Evolutionary conservation across 345 rosid species (phyloP), one percentile per base, ranked within the genome.

Genomic region (Aethionema arabicum): DNA sequence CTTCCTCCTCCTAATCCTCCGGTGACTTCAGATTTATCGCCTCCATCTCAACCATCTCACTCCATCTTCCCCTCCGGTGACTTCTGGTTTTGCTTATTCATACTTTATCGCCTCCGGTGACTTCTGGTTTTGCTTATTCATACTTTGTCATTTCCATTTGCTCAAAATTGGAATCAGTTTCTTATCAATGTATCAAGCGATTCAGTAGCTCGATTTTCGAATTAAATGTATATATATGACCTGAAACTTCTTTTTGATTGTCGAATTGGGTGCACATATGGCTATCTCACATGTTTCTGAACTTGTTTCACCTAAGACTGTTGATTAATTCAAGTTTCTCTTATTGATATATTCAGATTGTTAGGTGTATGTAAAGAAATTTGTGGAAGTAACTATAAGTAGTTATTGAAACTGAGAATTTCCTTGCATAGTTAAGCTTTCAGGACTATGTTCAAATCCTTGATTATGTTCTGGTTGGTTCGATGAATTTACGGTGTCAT

Each of bases 41-140:
- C 61, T 2, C 70, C 73, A 1, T 50, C 71, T 10, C 66, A 61
- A 6, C 57, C 66, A 3, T 39, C 78, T 30, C 27, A 57, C 27
- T 35, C 72, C 21, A 2, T 60, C 14, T 57, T 69, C 21, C 50
- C 74, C 3, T 58, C 8, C 81, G 91, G 0, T 75, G 74, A 46
- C 73, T 93, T 67, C 91, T 82, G 59, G n/a, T n/a, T n/a, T n/a
- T n/a, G n/a, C n/a, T n/a, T n/a, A n/a, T n/a, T n/a, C n/a, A n/a
- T n/a, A n/a, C n/a, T n/a, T n/a, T n/a, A n/a, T n/a, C n/a, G n/a
- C n/a, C 84, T 93, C 82, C 83, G 78, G 33, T 80, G 84, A 70
- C 72, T 79, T 36, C n/a, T 33, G 37, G n/a, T n/a, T 4, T 62
- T 38, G 15, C 5, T 9, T 21, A 11, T 55, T 32, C 38, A 15